phyloP scores from a whole-genome alignment of 148 eudicot species.

The Persicaria maculosa region DNA sequence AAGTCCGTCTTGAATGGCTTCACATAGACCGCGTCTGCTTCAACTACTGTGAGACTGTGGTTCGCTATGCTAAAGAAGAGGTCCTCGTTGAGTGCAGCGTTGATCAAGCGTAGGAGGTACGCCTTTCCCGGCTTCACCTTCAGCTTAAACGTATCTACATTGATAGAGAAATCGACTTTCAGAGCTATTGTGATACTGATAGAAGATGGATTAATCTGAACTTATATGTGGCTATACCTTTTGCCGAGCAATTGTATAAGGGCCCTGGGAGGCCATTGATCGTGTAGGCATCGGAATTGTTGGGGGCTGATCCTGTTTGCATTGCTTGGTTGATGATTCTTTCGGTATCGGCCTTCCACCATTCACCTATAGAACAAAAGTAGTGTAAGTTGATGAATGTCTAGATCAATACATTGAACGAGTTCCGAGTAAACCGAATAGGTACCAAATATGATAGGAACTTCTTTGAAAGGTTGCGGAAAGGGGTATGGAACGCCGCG shows the following conservation, averaged over 20 bases:
- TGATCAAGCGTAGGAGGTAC: slow-evolving; percentile 28
- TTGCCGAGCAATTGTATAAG: slow-evolving; percentile 35
- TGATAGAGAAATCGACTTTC: slow-evolving; percentile 14
- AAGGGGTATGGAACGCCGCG: slow-evolving; percentile 37
- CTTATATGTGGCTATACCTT: not conserved
- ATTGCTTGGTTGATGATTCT: slow-evolving; percentile 36
- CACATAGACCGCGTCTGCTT: slow-evolving; percentile 36
- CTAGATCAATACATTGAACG: not conserved
- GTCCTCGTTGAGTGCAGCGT: slow-evolving; percentile 33
- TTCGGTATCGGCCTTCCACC: slow-evolving; percentile 48
- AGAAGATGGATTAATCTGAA: too few species aligned
- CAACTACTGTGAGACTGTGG: slow-evolving; percentile 41
- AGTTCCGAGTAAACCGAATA: not conserved
- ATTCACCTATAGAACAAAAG: slow-evolving; percentile 36
- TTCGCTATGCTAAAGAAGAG: slow-evolving; percentile 55
- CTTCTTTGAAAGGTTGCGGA: slow-evolving; percentile 39
- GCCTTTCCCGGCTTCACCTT: slow-evolving; percentile 47
- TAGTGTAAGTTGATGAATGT: not conserved
- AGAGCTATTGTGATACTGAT: not conserved
- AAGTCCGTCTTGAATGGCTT: slow-evolving; percentile 38
- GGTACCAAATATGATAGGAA: slow-evolving; percentile 45
- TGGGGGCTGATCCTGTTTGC: slow-evolving; percentile 43
- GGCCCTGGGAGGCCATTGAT: slow-evolving; percentile 54
- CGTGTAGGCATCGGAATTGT: slow-evolving; percentile 50
- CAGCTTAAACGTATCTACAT: slow-evolving; percentile 47